Base-by-base conservation (phyloP, 2,329 filamentous ascomycete genomes). In the Tricladium varicosporioides region DNA sequence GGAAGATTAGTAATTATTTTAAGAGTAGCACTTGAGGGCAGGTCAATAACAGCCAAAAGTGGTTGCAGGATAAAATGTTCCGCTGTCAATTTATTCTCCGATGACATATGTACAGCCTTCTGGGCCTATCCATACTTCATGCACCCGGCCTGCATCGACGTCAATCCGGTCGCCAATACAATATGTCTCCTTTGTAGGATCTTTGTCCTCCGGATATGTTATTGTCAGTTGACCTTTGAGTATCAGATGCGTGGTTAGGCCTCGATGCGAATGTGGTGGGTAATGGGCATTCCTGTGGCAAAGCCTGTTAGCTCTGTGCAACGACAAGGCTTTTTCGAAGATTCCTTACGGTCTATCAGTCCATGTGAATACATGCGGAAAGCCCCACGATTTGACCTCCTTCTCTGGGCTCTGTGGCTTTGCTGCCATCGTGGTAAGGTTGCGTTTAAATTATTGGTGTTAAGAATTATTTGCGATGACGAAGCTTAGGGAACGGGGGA, bases 281-380 rank as follows among this genome's bases (percentile, higher is more conserved):
- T 91, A 91, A 71, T 91, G 76, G 27, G 82, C 78, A 69, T 88
- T 85, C 60, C 85, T 88, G 69, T 51, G 56, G 42, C 51, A 51
- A 19, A 32, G 59, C 56, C 19, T 32, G 36, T 67, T 57, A 64
- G 63, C 63, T 51, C 46, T 53, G 43, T 10, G 5, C 22, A 14
- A 31, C 15, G n/a, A n/a, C 10, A 16, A 31, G 15, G 14, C 46
- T n/a, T 22, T 16, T 54, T n/a, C 48, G 42, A 32, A 36, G 56
- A 27, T 19, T 33, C 36, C 83, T 69, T 79, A 89, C 86, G 85
- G 83, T 18, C 77, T 74, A 71, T 91, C 88, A 7, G 80, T 84
- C 87, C 87, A 91, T 2, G 86, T 89, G 62, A 89, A 89, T 67
- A 89, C 86, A 50, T 84, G 77, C 2, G 70, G 63, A 68, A 90